A percentile compares a stretch with the other conserved stretches of the same genome.
phyloP scores from a whole-genome alignment of 192 early-diverging fungal species.

The Ambispora gerdemannii region DNA sequence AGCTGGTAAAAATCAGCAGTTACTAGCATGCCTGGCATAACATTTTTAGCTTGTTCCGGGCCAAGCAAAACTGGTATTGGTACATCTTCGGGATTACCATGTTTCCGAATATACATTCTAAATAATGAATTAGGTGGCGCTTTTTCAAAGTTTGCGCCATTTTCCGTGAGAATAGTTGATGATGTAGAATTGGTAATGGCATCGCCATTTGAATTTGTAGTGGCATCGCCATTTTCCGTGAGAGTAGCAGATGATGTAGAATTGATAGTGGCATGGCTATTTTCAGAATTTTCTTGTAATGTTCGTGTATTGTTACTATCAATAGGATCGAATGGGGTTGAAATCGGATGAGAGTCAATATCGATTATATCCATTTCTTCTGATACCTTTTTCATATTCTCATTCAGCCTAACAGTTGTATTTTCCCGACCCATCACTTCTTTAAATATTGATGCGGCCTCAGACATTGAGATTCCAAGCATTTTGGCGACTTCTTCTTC shows the following conservation, averaged over 20 bases:
- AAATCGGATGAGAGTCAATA: not conserved
- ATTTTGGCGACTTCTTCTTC: slow-evolving; percentile 9
- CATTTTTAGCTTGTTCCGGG: not conserved
- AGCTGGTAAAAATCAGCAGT: slow-evolving; percentile 27
- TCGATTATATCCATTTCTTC: not conserved
- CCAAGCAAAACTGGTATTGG: not conserved
- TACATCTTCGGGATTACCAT: not conserved
- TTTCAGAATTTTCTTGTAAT: not conserved
- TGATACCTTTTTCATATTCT: not conserved
- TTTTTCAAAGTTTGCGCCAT: not conserved
- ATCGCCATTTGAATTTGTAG: not conserved
- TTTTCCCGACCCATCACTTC: not conserved
- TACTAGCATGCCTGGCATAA: slow-evolving; percentile 9
- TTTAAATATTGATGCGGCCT: not conserved
- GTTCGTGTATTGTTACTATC: not conserved
- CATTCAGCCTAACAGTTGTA: not conserved
- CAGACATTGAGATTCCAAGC: slow-evolving; percentile 29
- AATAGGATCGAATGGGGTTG: not conserved
- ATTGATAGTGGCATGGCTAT: not conserved
- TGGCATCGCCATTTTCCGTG: not conserved
- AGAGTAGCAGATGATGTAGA: not conserved
- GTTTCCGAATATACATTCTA: not conserved
- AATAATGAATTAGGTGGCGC: not conserved
- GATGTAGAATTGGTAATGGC: not conserved
- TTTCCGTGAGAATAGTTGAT: not conserved